These are phyloP conservation scores for Aureobasidium sp. DNA, from an alignment of 2,329 filamentous ascomycete genomes.

Conservation along the genomic window DNA sequence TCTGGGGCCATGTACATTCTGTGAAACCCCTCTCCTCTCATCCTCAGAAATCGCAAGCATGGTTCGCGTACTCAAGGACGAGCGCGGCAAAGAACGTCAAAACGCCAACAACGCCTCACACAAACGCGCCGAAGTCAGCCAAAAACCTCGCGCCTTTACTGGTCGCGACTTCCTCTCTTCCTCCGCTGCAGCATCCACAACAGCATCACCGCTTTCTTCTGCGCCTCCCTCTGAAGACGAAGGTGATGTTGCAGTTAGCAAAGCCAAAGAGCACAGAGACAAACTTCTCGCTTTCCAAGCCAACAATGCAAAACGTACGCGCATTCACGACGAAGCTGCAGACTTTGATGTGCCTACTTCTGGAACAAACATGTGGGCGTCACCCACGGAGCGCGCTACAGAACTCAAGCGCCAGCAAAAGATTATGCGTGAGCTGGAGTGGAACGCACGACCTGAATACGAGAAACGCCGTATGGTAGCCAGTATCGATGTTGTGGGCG, in stretches of 20 bases:
- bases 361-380: constrained; percentile 72
- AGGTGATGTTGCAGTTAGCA: constrained; percentile 51
- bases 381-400: constrained; percentile 68
- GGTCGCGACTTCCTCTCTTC: constrained; percentile 29
- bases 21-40: constrained; percentile 64
- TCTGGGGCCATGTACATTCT: constrained; percentile 88
- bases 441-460: constrained; percentile 75
- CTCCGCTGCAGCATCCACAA: constrained; percentile 25
- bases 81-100: constrained; percentile 82
- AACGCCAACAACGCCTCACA: constrained; percentile 66
- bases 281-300: constrained; percentile 74
- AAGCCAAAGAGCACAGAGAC: constrained; percentile 71
- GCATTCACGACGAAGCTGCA: constrained; percentile 76
- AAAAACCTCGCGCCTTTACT: constrained; percentile 27
- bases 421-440: constrained; percentile 74
- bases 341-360: constrained; percentile 57
- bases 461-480: constrained; percentile 80
- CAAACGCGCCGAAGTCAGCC: constrained; percentile 55
- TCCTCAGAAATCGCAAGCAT: constrained; percentile 71
- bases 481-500: constrained; percentile 72
- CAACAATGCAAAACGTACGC: constrained; percentile 75
- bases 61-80: constrained; percentile 72
- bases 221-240: constrained; percentile 23
- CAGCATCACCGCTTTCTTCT: constrained; percentile 29
- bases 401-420: constrained; percentile 83